Evolutionary conservation across 805 yeast species (phyloP), one percentile per base, ranked within the genome.

Genomic region (Kodamaea kaohsiungensis): DNA sequence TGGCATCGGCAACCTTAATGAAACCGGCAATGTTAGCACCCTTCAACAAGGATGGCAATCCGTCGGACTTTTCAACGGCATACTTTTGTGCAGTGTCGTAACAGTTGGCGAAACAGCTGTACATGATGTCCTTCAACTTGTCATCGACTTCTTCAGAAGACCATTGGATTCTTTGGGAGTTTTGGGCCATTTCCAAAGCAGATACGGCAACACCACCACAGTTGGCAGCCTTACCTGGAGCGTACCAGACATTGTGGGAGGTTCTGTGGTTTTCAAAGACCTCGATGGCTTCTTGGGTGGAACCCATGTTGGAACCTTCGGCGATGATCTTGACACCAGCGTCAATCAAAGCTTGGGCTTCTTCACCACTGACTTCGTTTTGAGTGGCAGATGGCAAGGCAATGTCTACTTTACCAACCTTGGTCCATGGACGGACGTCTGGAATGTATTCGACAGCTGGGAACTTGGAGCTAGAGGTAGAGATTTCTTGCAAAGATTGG

Each of bases 21-120:
- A 93, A 93, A 77, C 98, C 98, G 62, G 98, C 98, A 80, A 93
- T 87, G 87, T 93, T 93, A 68, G 98, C 98, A 82, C 99, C 99
- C 84, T 90, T 90, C 65, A 93, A 96, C 69, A 93, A 83, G 48
- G 98, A 93, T 67, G 99, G 99, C 68, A 92, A 80, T 49, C 65
- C 69, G 37, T 55, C 62, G 56, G 88, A 78, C 74, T 78, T 78
- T 76, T 87, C 93, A 62, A 86, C 83, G 58, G 91, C 77, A 84
- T 87, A 93, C 68, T 84, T 80, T 61, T 81, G 75, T 55, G 98
- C 96, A 60, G 96, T 93, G 63, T 84, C 82, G 79, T 91, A 86
- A 78, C 98, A 93, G 83, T 86, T 89, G 74, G 89, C 81, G 85
- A 93, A 93, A 80, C 97, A 90, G 72, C 82, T 85, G 73, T 86